Conservation (phyloP, 179 eudicot genomes). For the Silene noctiflora region DNA sequence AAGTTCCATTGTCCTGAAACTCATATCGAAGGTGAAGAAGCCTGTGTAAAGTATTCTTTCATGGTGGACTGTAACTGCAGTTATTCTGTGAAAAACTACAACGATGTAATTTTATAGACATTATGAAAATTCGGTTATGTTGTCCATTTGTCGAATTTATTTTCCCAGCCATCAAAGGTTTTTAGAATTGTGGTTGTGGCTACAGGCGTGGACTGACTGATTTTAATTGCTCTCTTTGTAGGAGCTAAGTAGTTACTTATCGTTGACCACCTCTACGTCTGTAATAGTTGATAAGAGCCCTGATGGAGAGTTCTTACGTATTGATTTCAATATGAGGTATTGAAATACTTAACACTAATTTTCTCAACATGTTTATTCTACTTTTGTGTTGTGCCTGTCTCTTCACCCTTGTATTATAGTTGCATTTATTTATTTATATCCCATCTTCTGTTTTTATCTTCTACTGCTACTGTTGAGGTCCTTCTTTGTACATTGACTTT, state of each 20-base stretch:
- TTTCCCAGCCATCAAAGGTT: not conserved
- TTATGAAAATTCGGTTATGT: not conserved
- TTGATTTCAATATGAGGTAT: slow-evolving; percentile 87
- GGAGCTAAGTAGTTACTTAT: slow-evolving; percentile 78
- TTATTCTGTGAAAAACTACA: not conserved
- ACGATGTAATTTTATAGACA: not conserved
- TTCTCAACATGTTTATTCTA: not conserved
- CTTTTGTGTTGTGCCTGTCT: not conserved
- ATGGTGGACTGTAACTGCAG: slow-evolving; percentile 9
- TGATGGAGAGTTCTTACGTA: slow-evolving; percentile 80
- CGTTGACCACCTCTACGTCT: slow-evolving; percentile 71
- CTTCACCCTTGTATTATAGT: not conserved
- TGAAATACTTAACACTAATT: not conserved
- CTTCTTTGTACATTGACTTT: not conserved
- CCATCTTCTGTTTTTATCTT: not conserved
- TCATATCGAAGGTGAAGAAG: not conserved
- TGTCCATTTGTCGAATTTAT: not conserved
- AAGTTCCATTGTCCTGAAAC: not conserved
- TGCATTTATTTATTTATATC: not conserved
- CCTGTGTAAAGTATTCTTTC: slow-evolving; percentile 1
- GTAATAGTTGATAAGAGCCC: slow-evolving; percentile 84
- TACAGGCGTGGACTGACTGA: not conserved
- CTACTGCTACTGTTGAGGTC: not conserved
- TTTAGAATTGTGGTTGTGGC: not conserved
- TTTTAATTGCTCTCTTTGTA: slow-evolving; percentile 34